Percentiles rank a stretch among this genome's conserved stretches.
Evolutionary conservation across 257 asterid genomes (phyloP).

Genomic region (Lycium barbarum): DNA sequence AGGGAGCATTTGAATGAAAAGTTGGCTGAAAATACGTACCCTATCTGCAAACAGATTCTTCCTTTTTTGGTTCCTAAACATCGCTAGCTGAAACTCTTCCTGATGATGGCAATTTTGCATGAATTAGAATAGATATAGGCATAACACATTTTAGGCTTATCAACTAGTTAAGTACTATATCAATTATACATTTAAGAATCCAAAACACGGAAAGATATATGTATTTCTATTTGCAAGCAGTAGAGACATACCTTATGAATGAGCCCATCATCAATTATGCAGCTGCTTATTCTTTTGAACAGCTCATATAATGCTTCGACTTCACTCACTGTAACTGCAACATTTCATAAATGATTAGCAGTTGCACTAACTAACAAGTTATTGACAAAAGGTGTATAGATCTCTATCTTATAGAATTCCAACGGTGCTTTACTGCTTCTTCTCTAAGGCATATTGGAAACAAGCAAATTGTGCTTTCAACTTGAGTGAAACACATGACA

Average conservation of each 20-base stretch:
- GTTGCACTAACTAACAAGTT: background rate
- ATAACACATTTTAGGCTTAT: background rate
- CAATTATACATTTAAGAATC: background rate
- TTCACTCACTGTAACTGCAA: slow-evolving; percentile 46
- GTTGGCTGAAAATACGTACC: slow-evolving; percentile 22
- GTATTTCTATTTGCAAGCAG: background rate
- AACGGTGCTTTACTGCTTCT: too few relatives aligned
- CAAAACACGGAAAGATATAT: background rate
- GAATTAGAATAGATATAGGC: slow-evolving; percentile 21
- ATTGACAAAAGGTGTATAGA: too few relatives aligned
- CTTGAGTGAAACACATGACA: too few relatives aligned
- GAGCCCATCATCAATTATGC: slow-evolving; percentile 39
- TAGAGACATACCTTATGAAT: slow-evolving; percentile 34
- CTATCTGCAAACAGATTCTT: slow-evolving; percentile 39
- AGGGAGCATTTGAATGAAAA: background rate
- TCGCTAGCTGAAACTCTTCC: slow-evolving; percentile 44
- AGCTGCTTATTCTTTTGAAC: slow-evolving; percentile 37
- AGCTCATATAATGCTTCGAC: slow-evolving; percentile 40
- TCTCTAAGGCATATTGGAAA: too few relatives aligned
- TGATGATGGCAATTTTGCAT: background rate
- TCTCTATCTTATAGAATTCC: too few relatives aligned
- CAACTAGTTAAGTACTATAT: background rate
- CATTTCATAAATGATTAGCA: background rate
- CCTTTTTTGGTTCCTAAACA: slow-evolving; percentile 31
- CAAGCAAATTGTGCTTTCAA: too few relatives aligned